phyloP scores from a whole-genome alignment of 2,329 filamentous ascomycete genomes.

The Sclerotinia minor region DNA sequence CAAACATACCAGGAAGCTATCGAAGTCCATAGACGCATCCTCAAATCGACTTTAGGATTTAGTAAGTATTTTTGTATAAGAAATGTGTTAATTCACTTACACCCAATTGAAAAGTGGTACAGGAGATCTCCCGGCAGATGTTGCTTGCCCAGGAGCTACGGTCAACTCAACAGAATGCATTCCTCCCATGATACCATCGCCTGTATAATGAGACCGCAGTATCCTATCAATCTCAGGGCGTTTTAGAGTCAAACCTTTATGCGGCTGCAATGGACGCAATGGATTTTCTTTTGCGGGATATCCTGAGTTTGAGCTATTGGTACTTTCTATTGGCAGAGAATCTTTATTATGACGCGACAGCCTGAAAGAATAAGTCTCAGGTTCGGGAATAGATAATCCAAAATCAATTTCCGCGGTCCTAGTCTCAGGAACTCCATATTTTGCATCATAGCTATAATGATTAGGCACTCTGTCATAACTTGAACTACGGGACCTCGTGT shows the following conservation, averaged over 20 bases:
- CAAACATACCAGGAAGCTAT: conserved; percentile 11
- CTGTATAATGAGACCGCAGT: conserved; percentile 9
- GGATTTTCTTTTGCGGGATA: neutral
- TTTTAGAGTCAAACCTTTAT: neutral
- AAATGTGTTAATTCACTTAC: neutral
- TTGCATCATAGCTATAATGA: neutral
- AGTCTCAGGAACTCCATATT: neutral
- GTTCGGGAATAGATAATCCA: neutral
- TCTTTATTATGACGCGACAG: conserved; percentile 12
- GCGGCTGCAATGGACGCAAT: neutral
- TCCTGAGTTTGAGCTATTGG: neutral
- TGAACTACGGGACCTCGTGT: neutral
- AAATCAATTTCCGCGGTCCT: neutral
- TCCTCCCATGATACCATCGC: conserved; percentile 18
- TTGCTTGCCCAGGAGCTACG: neutral
- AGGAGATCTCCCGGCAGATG: neutral
- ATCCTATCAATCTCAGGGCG: conserved; percentile 5
- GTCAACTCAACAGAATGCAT: neutral
- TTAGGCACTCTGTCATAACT: conserved; percentile 2
- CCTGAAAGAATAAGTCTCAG: conserved; percentile 11
- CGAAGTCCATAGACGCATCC: conserved; percentile 17
- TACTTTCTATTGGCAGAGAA: neutral
- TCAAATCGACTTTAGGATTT: conserved; percentile 12
- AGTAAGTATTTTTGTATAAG: neutral
- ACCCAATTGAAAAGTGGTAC: conserved; percentile 14